Evolutionary conservation across 1,284 basidiomycete genomes (phyloP).

Genomic region (Sanghuangporus sanghuang): DNA sequence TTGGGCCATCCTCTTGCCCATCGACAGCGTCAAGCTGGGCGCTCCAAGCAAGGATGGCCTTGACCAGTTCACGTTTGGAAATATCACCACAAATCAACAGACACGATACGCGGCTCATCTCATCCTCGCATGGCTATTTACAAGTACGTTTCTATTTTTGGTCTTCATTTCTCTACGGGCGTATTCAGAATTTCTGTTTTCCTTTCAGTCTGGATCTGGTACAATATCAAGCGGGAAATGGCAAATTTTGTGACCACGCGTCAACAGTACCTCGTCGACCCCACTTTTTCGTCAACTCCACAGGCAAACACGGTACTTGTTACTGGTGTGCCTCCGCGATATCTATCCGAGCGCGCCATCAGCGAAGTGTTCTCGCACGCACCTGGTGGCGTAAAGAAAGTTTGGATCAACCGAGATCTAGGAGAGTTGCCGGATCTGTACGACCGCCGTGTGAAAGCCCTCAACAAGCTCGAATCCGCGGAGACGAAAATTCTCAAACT

Average conservation of each 20-base stretch:
- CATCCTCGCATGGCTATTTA: conserved; percentile 69
- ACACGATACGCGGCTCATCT: conserved; percentile 75
- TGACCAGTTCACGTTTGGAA: conserved; percentile 78
- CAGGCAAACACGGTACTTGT: conserved; percentile 90
- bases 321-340: conserved; percentile 80
- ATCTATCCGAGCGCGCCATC: conserved; percentile 66
- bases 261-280: conserved; percentile 79
- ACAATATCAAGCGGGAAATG: conserved; percentile 80
- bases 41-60: conserved; percentile 53
- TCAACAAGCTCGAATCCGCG: conserved; percentile 79
- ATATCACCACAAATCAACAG: conserved; percentile 50
- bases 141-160: conserved; percentile 49
- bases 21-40: conserved; percentile 50
- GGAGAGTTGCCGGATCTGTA: conserved; percentile 82
- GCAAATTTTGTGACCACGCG: conserved; percentile 75
- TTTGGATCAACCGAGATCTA: conserved; percentile 89
- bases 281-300: conserved; percentile 63
- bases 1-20: conserved; percentile 67
- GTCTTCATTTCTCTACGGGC: neutral
- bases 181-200: neutral
- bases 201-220: conserved; percentile 73
- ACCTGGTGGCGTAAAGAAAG: conserved; percentile 79
- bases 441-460: conserved; percentile 72
- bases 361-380: conserved; percentile 64
- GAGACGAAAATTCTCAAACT: conserved; percentile 76